Percentiles rank a stretch among this genome's conserved stretches.
Evolutionary conservation across 305 asterid genomes (phyloP).

Genomic region (Fraxinus sp.): DNA sequence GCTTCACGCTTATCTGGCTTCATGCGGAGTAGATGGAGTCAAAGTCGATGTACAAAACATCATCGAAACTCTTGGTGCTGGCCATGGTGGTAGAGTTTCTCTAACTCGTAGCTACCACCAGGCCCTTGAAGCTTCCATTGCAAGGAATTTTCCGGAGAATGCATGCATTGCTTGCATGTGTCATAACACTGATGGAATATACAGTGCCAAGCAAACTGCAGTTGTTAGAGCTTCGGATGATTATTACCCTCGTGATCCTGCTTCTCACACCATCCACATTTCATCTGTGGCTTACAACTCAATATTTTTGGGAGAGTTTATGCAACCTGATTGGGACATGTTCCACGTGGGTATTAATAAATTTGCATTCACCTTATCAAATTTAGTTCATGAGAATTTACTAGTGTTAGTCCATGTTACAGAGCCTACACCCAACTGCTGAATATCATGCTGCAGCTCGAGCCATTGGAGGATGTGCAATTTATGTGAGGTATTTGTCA

Average conservation of each 20-base stretch:
- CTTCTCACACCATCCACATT: conserved; percentile 94
- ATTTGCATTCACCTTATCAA: neutral
- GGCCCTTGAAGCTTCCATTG: conserved; percentile 90
- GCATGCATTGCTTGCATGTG: conserved; percentile 98
- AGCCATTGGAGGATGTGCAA: conserved; percentile 92
- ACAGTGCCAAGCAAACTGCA: conserved; percentile 79
- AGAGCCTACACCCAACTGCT: conserved; percentile 97
- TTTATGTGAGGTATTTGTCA: conserved; percentile 72
- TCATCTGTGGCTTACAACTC: conserved; percentile 91
- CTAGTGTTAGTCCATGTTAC: conserved; percentile 19
- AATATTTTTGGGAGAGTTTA: conserved; percentile 82
- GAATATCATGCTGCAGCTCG: conserved; percentile 99
- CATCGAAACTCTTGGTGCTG: conserved; percentile 95
- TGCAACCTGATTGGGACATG: conserved; percentile 99
- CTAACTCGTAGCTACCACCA: conserved; percentile 87
- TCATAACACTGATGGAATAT: conserved; percentile 89
- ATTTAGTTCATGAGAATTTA: neutral
- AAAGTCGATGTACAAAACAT: conserved; percentile 98
- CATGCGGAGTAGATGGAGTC: conserved; percentile 97
- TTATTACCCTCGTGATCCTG: conserved; percentile 91
- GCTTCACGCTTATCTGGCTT: conserved; percentile 84
- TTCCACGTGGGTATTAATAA: conserved; percentile 65
- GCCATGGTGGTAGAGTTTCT: conserved; percentile 96
- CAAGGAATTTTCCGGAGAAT: conserved; percentile 72
- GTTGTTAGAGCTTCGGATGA: conserved; percentile 95